Evolutionary conservation across 2,329 filamentous ascomycete species (phyloP), one percentile per base, ranked within the genome.

Genomic region (Cyphellophora europaea): DNA sequence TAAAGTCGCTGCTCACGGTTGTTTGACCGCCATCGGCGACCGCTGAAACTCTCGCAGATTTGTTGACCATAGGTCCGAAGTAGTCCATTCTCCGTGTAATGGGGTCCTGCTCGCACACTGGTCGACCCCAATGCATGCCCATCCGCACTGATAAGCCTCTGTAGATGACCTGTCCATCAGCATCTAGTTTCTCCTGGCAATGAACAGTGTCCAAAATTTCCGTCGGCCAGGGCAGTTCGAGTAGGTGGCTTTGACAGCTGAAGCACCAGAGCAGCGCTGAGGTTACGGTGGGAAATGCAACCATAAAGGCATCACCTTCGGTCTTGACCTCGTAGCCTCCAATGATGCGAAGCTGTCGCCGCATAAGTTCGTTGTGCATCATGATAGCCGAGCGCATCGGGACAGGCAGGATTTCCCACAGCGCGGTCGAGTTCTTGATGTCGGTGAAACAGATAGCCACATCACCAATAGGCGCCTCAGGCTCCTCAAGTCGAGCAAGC

Each of bases 281-380:
- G 1, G 91, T 96, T 2, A 91, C 87, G 0, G 91, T 96, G 2
- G 88, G 85, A 60, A 98, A 98, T 6, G 89, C 93, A 19, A 98
- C 91, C 88, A 98, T 96, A 53, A 98, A 98, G 6, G 91, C 91
- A 61, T 98, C 91, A 48, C 91, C 91, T 84, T 98, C 91, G 12
- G 91, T 98, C 70, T 98, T 98, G 59, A 98, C 91, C 62, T 98
- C 91, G 54, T 95, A 98, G 1, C 91, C 91, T 53, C 91, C 91
- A 49, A 95, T 93, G 44, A 88, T 81, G 33, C 91, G 79, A 48
- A 98, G 67, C 55, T 96, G 89, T 37, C 91, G 76, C 47, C 91
- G 82, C 81, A 98, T 93, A 30, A 95, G 77, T 51, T 94, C 87
- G 58, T 98, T 98, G 69, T 98, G 91, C 48, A 94, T 79, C 59